Conservation (phyloP, 768 basidiomycete genomes). For the Mycena pura region DNA sequence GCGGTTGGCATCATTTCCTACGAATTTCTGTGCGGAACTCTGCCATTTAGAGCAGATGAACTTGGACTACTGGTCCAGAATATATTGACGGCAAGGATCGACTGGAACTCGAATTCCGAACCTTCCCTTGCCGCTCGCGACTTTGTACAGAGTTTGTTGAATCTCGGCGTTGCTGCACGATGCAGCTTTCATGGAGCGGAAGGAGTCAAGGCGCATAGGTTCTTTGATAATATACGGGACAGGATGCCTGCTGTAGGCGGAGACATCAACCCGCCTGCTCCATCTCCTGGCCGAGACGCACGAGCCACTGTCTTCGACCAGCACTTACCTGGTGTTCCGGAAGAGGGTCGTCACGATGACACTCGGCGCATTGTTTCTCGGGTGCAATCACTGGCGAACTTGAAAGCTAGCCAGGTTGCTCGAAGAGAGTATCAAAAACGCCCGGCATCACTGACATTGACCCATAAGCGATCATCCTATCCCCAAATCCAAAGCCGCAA, state of each 20-base stretch:
- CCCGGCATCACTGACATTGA: not conserved
- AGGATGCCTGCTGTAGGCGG: not conserved
- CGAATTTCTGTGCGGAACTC: not conserved
- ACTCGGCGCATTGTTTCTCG: no score
- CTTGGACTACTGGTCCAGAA: not conserved
- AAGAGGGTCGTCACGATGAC: no score
- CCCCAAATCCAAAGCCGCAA: not conserved
- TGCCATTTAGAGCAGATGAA: not conserved
- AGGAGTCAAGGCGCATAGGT: not conserved
- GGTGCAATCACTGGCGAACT: not conserved
- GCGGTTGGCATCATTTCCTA: constrained; percentile 2
- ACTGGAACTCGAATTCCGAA: not conserved
- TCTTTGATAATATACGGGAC: not conserved
- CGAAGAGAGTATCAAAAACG: not conserved
- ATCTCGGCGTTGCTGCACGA: not conserved
- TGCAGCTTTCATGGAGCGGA: not conserved
- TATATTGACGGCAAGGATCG: not conserved
- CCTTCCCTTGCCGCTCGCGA: not conserved
- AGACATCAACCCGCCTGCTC: not conserved
- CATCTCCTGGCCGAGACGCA: not conserved
- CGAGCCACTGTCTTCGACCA: not conserved
- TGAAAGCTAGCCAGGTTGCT: not conserved
- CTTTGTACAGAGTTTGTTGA: not conserved
- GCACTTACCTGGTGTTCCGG: no score
- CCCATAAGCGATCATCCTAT: not conserved